Base-by-base conservation (phyloP, 139 green algal species). In the Haematococcus sp. region DNA sequence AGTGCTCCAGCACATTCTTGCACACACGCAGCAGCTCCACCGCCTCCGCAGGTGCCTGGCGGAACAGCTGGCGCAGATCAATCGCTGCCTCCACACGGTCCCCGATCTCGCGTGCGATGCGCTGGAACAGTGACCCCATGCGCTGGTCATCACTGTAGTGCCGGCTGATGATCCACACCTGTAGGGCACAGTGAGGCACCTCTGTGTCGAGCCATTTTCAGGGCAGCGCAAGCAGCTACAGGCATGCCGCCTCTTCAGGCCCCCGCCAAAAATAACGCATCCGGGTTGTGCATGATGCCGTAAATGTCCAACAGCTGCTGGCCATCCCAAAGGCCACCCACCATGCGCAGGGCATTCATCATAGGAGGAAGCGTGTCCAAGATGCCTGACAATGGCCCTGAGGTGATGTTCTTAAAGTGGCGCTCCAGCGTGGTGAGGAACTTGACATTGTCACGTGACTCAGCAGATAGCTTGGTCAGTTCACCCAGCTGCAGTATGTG, bases 361-460 rank as follows among this genome's bases (percentile, higher is more conserved):
- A 97, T 92, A 0, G 92, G 90, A 7, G 81, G 84, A 63, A 97
- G 84, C 4, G 88, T 90, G 72, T 97, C 91, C 23, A 89, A 54
- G 40, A 98, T 90, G 27, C 70, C 78, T 28, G 63, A 46, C 56
- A 95, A 75, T 2, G 85, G 80, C 0, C 89, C 89, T 33, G 46
- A 75, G 16, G 76, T 80, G 22, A 97, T 83, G 56, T 80, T 86
- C 15, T 91, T 89, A 77, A 98, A 96, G 85, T 98, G 94, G 5
- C 93, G 85, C 80, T 98, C 94, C 32, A 98, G 76, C 0, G 93
- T 97, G 59, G 85, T 88, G 3, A 98, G 81, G 75, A 98, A 97
- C 85, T 97, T 97, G 56, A 96, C 84, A 63, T 98, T 98, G 84
- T 97, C 94, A 16, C 89, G 81, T 3, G 91, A 85, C 76, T 97